These are phyloP conservation scores for Leccinum disarticulatum DNA, from an alignment of 768 basidiomycete genomes.

Conservation along the genomic window DNA sequence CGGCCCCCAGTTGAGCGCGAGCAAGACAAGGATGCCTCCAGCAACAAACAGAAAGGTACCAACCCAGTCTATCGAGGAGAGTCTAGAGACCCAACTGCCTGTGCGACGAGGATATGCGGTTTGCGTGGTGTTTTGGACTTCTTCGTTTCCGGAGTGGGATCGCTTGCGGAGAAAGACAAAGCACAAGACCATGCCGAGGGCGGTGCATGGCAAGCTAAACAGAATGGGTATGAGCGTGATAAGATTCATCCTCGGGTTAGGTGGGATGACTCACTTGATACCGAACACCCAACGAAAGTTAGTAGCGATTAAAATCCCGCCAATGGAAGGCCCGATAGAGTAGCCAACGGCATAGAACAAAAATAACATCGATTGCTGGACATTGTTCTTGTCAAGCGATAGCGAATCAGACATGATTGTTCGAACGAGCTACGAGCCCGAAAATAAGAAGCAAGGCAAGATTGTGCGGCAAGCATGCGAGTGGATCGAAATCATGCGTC, in stretches of 20 bases:
- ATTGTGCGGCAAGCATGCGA: neutral
- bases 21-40: slow-evolving; percentile 46
- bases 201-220: slow-evolving; percentile 40
- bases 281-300: slow-evolving; percentile 56
- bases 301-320: slow-evolving; percentile 38
- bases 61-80: slow-evolving; percentile 44
- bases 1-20: slow-evolving; percentile 53
- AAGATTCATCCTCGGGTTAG: neutral
- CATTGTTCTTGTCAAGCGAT: slow-evolving; percentile 43
- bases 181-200: slow-evolving; percentile 37
- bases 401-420: slow-evolving; percentile 45
- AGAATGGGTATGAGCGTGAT: neutral
- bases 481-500: neutral
- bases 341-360: slow-evolving; percentile 45
- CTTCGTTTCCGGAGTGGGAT: slow-evolving; percentile 6
- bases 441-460: neutral
- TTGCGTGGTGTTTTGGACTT: slow-evolving; percentile 6
- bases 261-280: slow-evolving; percentile 43
- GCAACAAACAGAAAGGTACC: slow-evolving; percentile 44
- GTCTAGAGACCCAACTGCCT: slow-evolving; percentile 30
- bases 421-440: slow-evolving; percentile 34
- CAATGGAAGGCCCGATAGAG: slow-evolving; percentile 43
- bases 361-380: slow-evolving; percentile 42
- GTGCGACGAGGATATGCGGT: neutral
- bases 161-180: slow-evolving; percentile 42